Conservation (phyloP, 257 asterid species). For the Penstemon davidsonii region DNA sequence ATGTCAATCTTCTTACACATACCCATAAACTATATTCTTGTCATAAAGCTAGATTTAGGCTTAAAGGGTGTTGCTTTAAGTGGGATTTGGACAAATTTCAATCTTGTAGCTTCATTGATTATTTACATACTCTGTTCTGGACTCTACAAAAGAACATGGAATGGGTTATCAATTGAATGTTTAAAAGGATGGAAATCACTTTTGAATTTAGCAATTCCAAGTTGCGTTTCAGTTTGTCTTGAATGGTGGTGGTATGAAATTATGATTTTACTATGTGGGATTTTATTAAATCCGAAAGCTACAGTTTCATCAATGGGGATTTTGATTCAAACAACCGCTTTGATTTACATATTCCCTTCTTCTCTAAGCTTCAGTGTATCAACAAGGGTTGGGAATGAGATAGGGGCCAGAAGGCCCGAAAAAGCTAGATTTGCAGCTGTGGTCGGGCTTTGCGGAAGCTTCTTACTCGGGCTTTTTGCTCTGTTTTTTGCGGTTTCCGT, state of each 20-base stretch:
- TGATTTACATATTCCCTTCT: constrained; percentile 83
- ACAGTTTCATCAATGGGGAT: constrained; percentile 89
- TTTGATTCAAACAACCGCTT: constrained; percentile 67
- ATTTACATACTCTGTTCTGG: constrained; percentile 52
- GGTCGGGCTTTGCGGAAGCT: constrained; percentile 62
- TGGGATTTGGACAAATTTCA: constrained; percentile 66
- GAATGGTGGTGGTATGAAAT: constrained; percentile 99
- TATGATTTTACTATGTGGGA: constrained; percentile 73
- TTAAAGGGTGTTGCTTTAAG: constrained; percentile 61
- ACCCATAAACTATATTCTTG: constrained; percentile 66
- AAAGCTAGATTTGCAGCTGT: constrained; percentile 61
- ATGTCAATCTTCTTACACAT: constrained; percentile 52
- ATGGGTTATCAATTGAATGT: constrained; percentile 47
- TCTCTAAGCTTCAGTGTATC: constrained; percentile 75
- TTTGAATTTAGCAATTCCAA: constrained; percentile 59
- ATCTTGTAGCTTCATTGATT: constrained; percentile 50
- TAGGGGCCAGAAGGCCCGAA: constrained; percentile 56
- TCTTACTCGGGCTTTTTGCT: constrained; percentile 54
- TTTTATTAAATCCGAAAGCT: constrained; percentile 52
- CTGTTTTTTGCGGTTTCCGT: constrained; percentile 58
- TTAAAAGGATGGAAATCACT: constrained; percentile 60
- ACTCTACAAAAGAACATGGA: constrained; percentile 62
- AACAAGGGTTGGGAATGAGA: constrained; percentile 71
- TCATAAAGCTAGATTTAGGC: constrained; percentile 50
- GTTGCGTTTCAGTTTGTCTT: constrained; percentile 78